phyloP scores from a whole-genome alignment of 805 yeast genomes.

The Maudiozyma saulgeensis region DNA sequence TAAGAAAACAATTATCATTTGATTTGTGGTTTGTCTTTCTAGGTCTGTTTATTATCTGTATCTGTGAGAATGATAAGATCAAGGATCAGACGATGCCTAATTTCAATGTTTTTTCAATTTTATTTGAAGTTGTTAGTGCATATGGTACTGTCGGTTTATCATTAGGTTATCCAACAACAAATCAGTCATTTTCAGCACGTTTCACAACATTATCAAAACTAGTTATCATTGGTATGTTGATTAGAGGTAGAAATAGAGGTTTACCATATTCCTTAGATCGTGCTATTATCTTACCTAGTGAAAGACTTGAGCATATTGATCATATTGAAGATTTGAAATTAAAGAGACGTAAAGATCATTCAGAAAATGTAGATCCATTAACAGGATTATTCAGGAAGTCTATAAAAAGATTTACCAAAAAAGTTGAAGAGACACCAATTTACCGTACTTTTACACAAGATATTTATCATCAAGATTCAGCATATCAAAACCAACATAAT shows the following conservation, averaged over 20 bases:
- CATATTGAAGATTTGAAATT: constrained; percentile 37
- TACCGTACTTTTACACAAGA: background rate
- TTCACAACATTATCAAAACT: constrained; percentile 69
- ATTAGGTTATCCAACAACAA: constrained; percentile 62
- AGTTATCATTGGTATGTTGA: constrained; percentile 79
- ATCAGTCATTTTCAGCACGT: constrained; percentile 63
- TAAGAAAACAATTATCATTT: constrained; percentile 83
- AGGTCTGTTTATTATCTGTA: constrained; percentile 77
- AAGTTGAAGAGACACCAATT: background rate
- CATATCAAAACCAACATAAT: background rate
- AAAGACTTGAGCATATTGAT: constrained; percentile 53
- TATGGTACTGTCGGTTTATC: constrained; percentile 96
- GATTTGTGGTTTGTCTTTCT: constrained; percentile 90
- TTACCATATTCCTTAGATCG: constrained; percentile 88
- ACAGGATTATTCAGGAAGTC: constrained; percentile 20
- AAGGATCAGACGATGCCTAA: constrained; percentile 33
- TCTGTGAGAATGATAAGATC: constrained; percentile 68
- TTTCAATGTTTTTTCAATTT: constrained; percentile 59
- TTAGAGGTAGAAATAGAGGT: constrained; percentile 95
- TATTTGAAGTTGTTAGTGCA: constrained; percentile 88
- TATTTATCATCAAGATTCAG: background rate
- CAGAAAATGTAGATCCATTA: constrained; percentile 19
- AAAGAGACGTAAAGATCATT: constrained; percentile 7
- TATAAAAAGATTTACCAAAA: constrained; percentile 6
- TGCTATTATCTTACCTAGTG: constrained; percentile 80